phyloP scores from a whole-genome alignment of 768 basidiomycete genomes.

The Sutorius australiensis region DNA sequence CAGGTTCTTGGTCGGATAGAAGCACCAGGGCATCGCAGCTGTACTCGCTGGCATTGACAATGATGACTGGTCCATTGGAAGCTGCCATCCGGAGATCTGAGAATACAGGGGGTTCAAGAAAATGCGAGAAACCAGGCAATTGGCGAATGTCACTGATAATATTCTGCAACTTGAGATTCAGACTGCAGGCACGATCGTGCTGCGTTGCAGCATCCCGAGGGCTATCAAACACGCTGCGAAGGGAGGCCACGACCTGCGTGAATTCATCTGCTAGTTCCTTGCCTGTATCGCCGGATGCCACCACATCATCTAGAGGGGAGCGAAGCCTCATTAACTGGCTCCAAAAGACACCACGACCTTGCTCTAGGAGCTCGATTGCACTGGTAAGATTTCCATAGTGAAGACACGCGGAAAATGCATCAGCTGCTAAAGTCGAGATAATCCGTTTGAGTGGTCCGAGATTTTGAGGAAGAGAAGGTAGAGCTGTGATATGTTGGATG shows the following conservation, averaged over 20 bases:
- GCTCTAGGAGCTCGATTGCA: background rate
- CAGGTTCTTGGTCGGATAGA: background rate
- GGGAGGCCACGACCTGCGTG: background rate
- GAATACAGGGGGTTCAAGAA: too few relatives aligned
- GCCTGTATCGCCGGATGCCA: background rate
- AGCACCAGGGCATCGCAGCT: background rate
- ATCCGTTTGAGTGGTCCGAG: background rate
- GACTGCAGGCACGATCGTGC: too few relatives aligned
- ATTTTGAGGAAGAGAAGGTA: background rate
- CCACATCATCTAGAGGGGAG: background rate
- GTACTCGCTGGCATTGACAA: background rate
- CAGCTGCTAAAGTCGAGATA: too few relatives aligned
- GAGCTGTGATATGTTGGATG: background rate
- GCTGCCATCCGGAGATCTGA: background rate
- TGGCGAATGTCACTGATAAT: too few relatives aligned
- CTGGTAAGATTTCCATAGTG: background rate
- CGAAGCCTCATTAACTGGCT: too few relatives aligned
- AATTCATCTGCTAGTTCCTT: background rate
- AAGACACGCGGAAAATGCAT: too few relatives aligned
- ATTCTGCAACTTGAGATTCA: too few relatives aligned
- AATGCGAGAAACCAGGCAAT: background rate
- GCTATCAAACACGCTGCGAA: background rate
- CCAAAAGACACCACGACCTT: too few relatives aligned
- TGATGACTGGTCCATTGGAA: background rate
- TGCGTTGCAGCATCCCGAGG: too few relatives aligned